Evolutionary conservation across 75 land plant species (phyloP).

Genomic region (Larix kaempferi): DNA sequence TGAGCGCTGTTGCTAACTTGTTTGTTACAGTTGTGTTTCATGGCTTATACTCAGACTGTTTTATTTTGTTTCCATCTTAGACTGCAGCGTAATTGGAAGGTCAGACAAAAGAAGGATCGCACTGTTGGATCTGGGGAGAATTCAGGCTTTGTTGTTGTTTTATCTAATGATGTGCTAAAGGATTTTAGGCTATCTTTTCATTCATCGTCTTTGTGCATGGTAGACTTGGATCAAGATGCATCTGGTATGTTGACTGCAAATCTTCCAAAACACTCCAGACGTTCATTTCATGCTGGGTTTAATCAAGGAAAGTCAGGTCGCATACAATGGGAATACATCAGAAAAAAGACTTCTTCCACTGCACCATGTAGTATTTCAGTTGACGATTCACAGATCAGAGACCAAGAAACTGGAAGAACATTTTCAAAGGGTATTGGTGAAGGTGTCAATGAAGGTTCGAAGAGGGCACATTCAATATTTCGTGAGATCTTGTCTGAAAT

Average conservation of each 20-base stretch:
- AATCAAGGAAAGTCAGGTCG: too few species aligned
- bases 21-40: slow-evolving; percentile 1
- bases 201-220: slow-evolving; percentile 37
- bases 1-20: not conserved
- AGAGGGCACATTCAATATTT: slow-evolving; percentile 55
- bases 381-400: too few species aligned
- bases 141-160: slow-evolving; percentile 86
- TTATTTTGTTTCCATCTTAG: slow-evolving; percentile 21
- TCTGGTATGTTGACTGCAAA: slow-evolving; percentile 71
- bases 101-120: slow-evolving; percentile 72
- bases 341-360: not conserved
- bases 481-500: slow-evolving; percentile 66
- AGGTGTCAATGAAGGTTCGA: slow-evolving; percentile 16
- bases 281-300: too few species aligned
- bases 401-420: not conserved
- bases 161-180: slow-evolving; percentile 46
- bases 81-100: slow-evolving; percentile 97
- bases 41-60: not conserved
- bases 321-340: not conserved
- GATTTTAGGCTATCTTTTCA: slow-evolving; percentile 36
- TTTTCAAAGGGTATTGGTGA: not conserved
- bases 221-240: slow-evolving; percentile 74
- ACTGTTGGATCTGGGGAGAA: slow-evolving; percentile 68
- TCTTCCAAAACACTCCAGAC: not conserved
- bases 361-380: too few species aligned